A percentile compares a stretch with the other conserved stretches of the same genome.
phyloP scores from a whole-genome alignment of 495 filamentous ascomycete species.

The Ascobolus immersus region DNA sequence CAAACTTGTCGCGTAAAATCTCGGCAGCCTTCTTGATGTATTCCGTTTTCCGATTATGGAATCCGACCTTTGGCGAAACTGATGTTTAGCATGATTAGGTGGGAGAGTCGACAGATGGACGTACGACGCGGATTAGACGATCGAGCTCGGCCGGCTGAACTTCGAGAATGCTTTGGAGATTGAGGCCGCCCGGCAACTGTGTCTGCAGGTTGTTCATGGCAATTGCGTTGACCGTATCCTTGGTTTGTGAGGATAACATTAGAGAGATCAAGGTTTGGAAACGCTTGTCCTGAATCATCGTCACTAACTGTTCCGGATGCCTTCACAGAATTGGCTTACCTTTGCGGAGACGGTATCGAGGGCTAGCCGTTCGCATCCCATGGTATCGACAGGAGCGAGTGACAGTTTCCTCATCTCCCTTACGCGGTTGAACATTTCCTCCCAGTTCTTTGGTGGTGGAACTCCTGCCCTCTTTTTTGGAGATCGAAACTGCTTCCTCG shows the following conservation, averaged over 20 bases:
- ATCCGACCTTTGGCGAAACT: constrained; percentile 55
- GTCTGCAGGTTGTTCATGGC: constrained; percentile 59
- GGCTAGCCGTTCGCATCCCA: constrained; percentile 77
- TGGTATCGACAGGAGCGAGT: constrained; percentile 87
- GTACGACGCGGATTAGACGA: constrained; percentile 33
- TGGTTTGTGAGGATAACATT: constrained; percentile 93
- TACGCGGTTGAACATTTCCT: constrained; percentile 50
- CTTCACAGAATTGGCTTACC: background rate
- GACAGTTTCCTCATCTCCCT: constrained; percentile 49
- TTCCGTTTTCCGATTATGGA: constrained; percentile 73
- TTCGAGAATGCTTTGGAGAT: constrained; percentile 51
- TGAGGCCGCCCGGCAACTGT: constrained; percentile 44
- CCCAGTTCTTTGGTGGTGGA: constrained; percentile 54
- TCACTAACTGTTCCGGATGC: background rate
- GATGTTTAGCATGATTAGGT: constrained; percentile 1
- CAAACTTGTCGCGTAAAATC: constrained; percentile 42
- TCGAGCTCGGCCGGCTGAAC: constrained; percentile 46
- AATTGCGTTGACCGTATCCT: constrained; percentile 73
- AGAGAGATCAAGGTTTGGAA: constrained; percentile 80
- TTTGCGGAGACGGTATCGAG: constrained; percentile 22
- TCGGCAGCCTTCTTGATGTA: constrained; percentile 59
- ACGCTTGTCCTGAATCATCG: constrained; percentile 32
- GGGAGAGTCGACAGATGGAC: background rate
- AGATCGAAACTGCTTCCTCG: no score
- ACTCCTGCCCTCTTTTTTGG: no score